phyloP scores from a whole-genome alignment of 805 yeast genomes.

The Pichia ethanolica region DNA sequence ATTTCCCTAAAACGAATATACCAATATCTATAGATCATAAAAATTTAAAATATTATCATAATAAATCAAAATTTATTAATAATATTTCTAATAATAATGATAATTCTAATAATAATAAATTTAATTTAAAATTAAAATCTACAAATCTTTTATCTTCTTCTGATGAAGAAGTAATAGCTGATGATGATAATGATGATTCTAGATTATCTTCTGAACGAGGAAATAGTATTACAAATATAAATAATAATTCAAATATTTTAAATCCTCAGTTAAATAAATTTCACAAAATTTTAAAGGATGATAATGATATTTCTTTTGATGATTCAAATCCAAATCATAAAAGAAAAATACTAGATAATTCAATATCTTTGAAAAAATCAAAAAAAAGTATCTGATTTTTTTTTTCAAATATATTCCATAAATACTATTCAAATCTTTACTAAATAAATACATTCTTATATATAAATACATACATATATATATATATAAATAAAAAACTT shows the following conservation, averaged over 20 bases:
- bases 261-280: no score
- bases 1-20: slow-evolving; percentile 22
- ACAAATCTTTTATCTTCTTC: background rate
- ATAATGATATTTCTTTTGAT: slow-evolving; percentile 8
- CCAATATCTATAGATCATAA: slow-evolving; percentile 13
- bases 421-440: background rate
- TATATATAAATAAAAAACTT: background rate
- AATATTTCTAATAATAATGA: background rate
- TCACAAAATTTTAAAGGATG: slow-evolving; percentile 2
- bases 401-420: background rate
- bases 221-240: no score
- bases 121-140: background rate
- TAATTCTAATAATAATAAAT: background rate
- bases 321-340: slow-evolving; percentile 9
- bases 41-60: slow-evolving; percentile 5
- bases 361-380: slow-evolving; percentile 6
- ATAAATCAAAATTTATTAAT: background rate
- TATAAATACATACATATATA: background rate
- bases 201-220: background rate
- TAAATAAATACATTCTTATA: background rate
- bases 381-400: slow-evolving; percentile 1
- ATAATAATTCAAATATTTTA: no score
- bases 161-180: slow-evolving; percentile 2
- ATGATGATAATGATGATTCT: background rate
- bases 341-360: slow-evolving; percentile 11